Conservation (phyloP, 179 eudicot genomes). For the Patellifolia procumbens region DNA sequence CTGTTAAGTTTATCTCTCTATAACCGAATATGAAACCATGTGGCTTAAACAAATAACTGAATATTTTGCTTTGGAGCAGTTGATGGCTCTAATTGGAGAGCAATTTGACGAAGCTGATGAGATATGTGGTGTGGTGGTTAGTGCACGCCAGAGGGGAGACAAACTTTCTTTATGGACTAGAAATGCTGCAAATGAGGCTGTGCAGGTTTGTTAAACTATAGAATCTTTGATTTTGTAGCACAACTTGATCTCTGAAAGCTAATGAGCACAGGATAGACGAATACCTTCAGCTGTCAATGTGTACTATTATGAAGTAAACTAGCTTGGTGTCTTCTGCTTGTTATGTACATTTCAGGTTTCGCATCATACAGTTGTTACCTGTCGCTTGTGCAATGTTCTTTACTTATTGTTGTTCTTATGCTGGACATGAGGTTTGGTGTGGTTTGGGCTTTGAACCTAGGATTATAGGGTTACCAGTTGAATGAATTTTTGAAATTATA, state of each 20-base stretch:
- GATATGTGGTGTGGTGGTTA: constrained; percentile 96
- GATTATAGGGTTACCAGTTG: not conserved
- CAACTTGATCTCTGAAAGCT: not conserved
- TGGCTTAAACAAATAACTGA: not conserved
- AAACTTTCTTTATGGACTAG: constrained; percentile 92
- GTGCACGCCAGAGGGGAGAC: constrained; percentile 85
- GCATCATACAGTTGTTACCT: not conserved
- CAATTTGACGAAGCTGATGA: constrained; percentile 94
- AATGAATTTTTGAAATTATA: not conserved
- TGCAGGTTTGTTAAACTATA: constrained; percentile 53
- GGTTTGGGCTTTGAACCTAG: not conserved
- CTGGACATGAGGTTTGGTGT: not conserved
- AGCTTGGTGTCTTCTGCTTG: not conserved
- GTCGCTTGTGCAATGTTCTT: not conserved
- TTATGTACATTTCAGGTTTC: not conserved
- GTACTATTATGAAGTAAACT: not conserved
- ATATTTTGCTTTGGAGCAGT: constrained; percentile 37
- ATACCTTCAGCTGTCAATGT: not conserved
- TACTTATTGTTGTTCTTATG: not conserved
- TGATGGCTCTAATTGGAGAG: constrained; percentile 96
- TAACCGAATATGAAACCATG: not conserved
- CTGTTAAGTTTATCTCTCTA: not conserved
- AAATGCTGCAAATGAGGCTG: constrained; percentile 87
- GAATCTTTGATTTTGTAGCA: not conserved
- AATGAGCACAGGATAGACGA: not conserved